Conservation (phyloP, 1,284 basidiomycete species). For the Macrocystidia cucumis region DNA sequence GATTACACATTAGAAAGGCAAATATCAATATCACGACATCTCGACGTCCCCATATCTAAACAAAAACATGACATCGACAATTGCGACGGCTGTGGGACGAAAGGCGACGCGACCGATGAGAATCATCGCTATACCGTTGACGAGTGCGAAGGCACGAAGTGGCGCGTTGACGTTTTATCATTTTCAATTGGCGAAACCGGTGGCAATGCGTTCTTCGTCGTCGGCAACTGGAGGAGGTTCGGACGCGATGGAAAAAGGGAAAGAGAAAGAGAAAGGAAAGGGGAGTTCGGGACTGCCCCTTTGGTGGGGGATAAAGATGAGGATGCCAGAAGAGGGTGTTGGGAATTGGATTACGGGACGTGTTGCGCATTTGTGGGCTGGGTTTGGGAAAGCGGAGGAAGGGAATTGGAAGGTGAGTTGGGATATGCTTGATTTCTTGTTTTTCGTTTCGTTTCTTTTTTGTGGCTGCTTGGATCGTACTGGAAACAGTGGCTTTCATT, state of each 20-base stretch:
- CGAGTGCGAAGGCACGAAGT: slow-evolving; percentile 13
- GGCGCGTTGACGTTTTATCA: slow-evolving; percentile 33
- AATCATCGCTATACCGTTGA: slow-evolving; percentile 18
- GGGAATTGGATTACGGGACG: slow-evolving; percentile 40
- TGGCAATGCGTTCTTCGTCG: no score
- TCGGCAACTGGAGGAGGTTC: no score
- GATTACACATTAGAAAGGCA: no score
- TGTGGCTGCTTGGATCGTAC: no score
- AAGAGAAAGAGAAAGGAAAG: slow-evolving; percentile 5
- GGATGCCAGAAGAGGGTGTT: slow-evolving; percentile 29
- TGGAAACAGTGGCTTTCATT: no score
- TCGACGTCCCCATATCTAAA: no score
- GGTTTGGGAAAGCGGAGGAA: slow-evolving; percentile 57
- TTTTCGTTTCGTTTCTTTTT: not conserved
- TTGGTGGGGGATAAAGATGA: slow-evolving; percentile 11
- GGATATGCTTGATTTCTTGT: no score
- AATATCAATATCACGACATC: no score
- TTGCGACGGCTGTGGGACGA: no score
- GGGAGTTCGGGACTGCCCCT: not conserved
- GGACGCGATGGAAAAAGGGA: no score
- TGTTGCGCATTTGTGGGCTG: slow-evolving; percentile 48
- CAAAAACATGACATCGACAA: no score
- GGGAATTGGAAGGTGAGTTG: slow-evolving; percentile 54
- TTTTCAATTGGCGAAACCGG: slow-evolving; percentile 26
- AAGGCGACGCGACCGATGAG: slow-evolving; percentile 14